These are phyloP conservation scores for Naegleria gruberi DNA, from an alignment of 208 protist species.

Conservation along the genomic window DNA sequence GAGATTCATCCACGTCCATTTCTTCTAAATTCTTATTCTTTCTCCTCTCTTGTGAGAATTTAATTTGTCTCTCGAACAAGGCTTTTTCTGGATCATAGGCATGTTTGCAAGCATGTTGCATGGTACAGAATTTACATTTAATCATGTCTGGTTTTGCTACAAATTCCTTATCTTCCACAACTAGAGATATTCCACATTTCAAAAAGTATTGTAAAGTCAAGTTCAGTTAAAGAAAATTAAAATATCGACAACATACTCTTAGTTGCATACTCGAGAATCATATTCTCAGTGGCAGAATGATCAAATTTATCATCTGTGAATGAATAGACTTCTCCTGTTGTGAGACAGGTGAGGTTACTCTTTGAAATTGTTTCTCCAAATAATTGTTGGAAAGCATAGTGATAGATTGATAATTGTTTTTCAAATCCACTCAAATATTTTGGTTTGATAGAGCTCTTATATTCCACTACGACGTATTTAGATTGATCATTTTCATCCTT, in stretches of 20 bases:
- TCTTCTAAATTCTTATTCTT: background rate
- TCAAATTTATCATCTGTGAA: background rate
- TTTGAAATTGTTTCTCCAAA: background rate
- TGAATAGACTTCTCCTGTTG: background rate
- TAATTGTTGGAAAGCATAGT: background rate
- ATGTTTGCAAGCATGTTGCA: background rate
- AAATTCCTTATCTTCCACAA: background rate
- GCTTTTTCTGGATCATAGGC: background rate
- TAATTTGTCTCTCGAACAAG: background rate
- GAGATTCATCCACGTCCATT: too few species aligned
- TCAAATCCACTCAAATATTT: background rate
- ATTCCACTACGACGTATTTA: background rate
- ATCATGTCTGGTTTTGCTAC: background rate
- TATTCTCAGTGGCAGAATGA: background rate
- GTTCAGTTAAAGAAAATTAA: too few species aligned
- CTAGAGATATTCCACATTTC: background rate
- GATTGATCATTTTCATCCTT: background rate
- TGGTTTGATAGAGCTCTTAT: background rate
- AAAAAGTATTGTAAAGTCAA: background rate
- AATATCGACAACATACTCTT: background rate
- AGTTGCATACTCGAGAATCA: background rate
- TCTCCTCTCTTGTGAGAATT: background rate
- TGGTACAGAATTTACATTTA: background rate
- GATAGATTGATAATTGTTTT: background rate
- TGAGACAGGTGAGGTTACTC: background rate